These are phyloP conservation scores for Trichoderma sp. DNA, from an alignment of 2,329 filamentous ascomycete genomes.

Conservation along the genomic window DNA sequence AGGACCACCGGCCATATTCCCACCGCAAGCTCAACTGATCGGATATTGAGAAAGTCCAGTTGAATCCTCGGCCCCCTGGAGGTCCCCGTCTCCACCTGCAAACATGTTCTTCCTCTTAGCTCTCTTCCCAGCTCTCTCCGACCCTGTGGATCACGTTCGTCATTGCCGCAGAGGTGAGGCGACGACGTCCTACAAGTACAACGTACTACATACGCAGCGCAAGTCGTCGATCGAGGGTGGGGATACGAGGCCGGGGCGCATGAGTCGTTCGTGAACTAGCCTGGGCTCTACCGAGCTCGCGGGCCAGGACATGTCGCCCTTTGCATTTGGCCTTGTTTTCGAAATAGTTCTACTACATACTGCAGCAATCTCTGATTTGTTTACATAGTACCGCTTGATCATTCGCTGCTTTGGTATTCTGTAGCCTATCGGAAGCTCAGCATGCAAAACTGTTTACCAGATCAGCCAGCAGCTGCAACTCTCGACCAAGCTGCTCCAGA, in stretches of 20 bases:
- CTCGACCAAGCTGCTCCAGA: no score
- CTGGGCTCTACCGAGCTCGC: background rate
- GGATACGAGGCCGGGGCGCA: background rate
- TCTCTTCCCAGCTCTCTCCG: background rate
- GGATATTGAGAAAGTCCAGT: background rate
- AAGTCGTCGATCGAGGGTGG: slow-evolving; percentile 2
- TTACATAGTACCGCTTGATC: slow-evolving; percentile 1
- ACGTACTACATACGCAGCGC: no score
- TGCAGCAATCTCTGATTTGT: background rate
- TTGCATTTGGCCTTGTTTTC: no score
- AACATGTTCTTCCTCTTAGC: background rate
- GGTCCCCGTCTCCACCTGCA: background rate
- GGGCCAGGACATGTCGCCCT: background rate
- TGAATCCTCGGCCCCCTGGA: slow-evolving; percentile 3
- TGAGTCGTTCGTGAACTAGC: background rate
- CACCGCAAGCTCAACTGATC: background rate
- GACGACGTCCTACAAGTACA: background rate
- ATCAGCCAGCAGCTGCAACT: background rate
- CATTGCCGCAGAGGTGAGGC: background rate
- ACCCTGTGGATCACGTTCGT: slow-evolving; percentile 5
- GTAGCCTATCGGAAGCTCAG: background rate
- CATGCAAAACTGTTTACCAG: background rate
- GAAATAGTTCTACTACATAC: no score
- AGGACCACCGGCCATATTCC: background rate
- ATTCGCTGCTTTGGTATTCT: background rate